A percentile compares a stretch with the other conserved stretches of the same genome.
phyloP scores from a whole-genome alignment of 2,329 filamentous ascomycete species.

The Arthrinium puccinioides region DNA sequence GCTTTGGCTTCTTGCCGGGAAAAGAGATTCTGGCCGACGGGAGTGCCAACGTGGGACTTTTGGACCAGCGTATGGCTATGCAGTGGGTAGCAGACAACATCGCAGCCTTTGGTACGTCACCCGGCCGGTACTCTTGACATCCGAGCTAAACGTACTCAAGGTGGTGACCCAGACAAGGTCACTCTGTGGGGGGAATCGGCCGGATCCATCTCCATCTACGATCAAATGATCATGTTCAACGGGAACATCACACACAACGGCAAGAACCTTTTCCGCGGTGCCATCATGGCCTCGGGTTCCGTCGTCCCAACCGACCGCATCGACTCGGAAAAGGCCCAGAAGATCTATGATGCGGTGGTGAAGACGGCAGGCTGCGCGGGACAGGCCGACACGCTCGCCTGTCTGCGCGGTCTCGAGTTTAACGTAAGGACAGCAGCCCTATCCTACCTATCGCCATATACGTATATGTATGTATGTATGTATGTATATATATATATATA shows the following conservation, averaged over 20 bases:
- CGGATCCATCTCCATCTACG: slow-evolving; percentile 65
- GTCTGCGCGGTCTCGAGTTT: slow-evolving; percentile 56
- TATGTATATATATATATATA: too few relatives aligned
- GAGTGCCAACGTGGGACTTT: too few relatives aligned
- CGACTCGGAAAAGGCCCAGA: slow-evolving; percentile 59
- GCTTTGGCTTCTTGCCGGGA: too few relatives aligned
- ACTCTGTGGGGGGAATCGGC: slow-evolving; percentile 73
- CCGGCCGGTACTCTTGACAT: too few relatives aligned
- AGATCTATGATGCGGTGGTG: slow-evolving; percentile 55
- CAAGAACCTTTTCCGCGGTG: slow-evolving; percentile 65
- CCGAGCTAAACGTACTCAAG: too few relatives aligned
- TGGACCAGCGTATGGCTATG: too few relatives aligned
- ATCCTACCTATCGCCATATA: background rate
- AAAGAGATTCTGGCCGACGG: too few relatives aligned
- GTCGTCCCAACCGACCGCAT: slow-evolving; percentile 54
- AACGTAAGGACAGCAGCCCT: slow-evolving; percentile 18
- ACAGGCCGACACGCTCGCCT: slow-evolving; percentile 50
- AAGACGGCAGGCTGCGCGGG: slow-evolving; percentile 52
- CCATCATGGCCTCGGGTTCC: slow-evolving; percentile 69
- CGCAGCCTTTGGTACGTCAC: too few relatives aligned
- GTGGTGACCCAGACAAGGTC: too few relatives aligned
- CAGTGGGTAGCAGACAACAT: too few relatives aligned
- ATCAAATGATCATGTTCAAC: slow-evolving; percentile 68
- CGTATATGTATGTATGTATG: too few relatives aligned
- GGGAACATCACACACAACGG: slow-evolving; percentile 70